phyloP scores from a whole-genome alignment of 148 eudicot species.

The Rhododendron mucronatum region DNA sequence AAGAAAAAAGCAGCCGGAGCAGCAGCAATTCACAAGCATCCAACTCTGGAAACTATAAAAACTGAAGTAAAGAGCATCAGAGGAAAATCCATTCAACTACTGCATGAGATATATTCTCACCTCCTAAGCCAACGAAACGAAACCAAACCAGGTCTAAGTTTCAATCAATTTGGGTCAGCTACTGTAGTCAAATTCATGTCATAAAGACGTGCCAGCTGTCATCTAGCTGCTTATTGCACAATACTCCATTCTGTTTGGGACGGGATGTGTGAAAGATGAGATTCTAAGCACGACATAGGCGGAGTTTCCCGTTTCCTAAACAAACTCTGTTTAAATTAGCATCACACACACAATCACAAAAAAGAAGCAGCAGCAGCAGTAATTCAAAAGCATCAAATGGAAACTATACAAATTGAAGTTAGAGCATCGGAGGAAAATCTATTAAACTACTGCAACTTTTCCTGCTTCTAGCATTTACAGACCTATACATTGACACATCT shows the following conservation, averaged over 20 bases:
- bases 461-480: slow-evolving; percentile 12
- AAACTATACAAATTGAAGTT: background rate
- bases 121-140: background rate
- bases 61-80: background rate
- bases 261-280: too few species aligned
- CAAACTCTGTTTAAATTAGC: too few species aligned
- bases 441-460: background rate
- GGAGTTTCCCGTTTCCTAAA: too few species aligned
- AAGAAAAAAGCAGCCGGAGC: background rate
- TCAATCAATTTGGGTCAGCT: background rate
- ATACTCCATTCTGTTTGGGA: too few species aligned
- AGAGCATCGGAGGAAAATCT: background rate
- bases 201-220: background rate
- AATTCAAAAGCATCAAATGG: background rate
- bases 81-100: background rate
- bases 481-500: background rate
- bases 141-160: background rate
- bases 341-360: too few species aligned
- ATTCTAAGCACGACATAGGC: too few species aligned
- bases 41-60: background rate
- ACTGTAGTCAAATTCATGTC: background rate
- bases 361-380: background rate
- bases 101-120: background rate
- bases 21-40: background rate
- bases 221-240: background rate